Evolutionary conservation across 768 basidiomycete genomes (phyloP), one percentile per base, ranked within the genome.

Genomic region (Boletus sp.): DNA sequence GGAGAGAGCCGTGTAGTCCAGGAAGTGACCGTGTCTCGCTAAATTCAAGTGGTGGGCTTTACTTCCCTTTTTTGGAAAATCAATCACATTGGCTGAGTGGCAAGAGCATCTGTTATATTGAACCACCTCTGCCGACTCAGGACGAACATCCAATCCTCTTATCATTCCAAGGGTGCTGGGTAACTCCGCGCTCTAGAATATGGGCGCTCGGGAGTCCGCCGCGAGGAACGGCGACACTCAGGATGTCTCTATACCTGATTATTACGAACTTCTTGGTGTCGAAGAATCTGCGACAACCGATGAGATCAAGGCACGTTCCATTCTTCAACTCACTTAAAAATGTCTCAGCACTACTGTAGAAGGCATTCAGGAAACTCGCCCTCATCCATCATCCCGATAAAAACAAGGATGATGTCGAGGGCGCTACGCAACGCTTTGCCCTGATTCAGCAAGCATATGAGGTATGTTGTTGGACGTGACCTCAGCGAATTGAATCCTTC

Each of bases 391-490:
- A 93, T 67, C 91, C 91, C 2, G 91, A 93, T 68, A 90, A 98
- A 74, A 98, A 98, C 64, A 76, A 80, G 43, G 78, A 85, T 57
- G 85, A 96, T 63, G 70, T 89, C 4, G 92, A 96, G 58, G 91
- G 83, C 35, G 85, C 97, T 0, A 98, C 93, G 0, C 77, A 88
- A 61, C 81, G 87, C 13, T 99, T 98, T 66, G 88, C 95, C 2
- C 73, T 81, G 17, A 73, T 99, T 8, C 97, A 98, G 63, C 91
- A 96, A 64, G 97, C 97, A 5, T 98, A 98, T 64, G 97, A 98
- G 79, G 94, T 90, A 58, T 47, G 80, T 37, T 11, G 11, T 32
- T 32, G 5, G 9, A 33, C 23, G 38, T 29, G 30, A 48, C 35
- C 13, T 6, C 8, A 5, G 25, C 19, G n/a, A 13, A 41, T 45